Conservation (phyloP, 2,329 filamentous ascomycete species). For the Aspergillus udagawae region DNA sequence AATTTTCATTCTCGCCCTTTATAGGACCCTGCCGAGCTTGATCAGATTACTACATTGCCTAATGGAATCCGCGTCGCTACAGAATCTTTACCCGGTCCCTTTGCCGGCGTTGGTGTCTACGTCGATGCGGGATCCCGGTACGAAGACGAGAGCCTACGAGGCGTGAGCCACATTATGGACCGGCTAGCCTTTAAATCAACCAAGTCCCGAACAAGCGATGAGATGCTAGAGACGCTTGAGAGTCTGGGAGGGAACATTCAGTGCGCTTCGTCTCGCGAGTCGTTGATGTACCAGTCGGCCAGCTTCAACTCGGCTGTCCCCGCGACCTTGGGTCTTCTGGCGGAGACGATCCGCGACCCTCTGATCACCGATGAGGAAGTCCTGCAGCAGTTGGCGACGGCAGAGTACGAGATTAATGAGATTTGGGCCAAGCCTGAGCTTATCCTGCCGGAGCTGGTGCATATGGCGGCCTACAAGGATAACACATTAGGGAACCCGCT, state of each 20-base stretch:
- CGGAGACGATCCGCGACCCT: conserved; percentile 89
- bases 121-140: conserved; percentile 93
- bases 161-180: conserved; percentile 95
- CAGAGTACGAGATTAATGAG: conserved; percentile 91
- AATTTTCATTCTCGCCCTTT: conserved; percentile 4
- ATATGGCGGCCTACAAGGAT: conserved; percentile 92
- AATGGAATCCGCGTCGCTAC: conserved; percentile 95
- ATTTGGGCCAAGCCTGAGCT: conserved; percentile 98
- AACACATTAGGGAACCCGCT: conserved; percentile 94
- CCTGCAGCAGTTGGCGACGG: conserved; percentile 78
- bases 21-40: conserved; percentile 79
- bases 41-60: conserved; percentile 79
- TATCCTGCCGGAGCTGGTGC: conserved; percentile 89
- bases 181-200: conserved; percentile 92
- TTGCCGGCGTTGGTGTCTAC: conserved; percentile 92
- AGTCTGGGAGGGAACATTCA: conserved; percentile 92
- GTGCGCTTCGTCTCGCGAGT: conserved; percentile 90
- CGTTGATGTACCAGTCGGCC: conserved; percentile 97
- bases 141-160: conserved; percentile 78
- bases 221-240: conserved; percentile 85
- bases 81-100: conserved; percentile 89
- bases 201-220: conserved; percentile 64
- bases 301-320: conserved; percentile 94
- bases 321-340: conserved; percentile 74
- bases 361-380: conserved; percentile 83